phyloP scores from a whole-genome alignment of 352 stramenopile species.

The Globisporangium heterothallicum region DNA sequence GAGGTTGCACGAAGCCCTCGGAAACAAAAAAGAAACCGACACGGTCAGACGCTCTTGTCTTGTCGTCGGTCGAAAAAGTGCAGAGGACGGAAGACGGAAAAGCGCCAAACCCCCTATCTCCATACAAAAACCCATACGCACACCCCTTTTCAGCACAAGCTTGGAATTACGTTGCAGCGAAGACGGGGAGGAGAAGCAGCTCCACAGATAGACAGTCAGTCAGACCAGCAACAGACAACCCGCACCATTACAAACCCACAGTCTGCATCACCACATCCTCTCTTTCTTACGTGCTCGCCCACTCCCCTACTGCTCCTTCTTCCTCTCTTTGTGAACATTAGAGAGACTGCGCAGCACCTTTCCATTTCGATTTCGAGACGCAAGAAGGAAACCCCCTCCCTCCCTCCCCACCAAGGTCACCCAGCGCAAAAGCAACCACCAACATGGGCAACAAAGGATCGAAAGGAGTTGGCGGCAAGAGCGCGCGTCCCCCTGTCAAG shows the following conservation, averaged over 20 bases:
- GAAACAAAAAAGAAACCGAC: background rate
- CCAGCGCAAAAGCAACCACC: background rate
- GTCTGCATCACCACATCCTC: too few species aligned
- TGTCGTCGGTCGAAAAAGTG: conserved; percentile 7
- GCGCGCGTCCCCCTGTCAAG: conserved; percentile 70
- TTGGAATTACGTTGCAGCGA: background rate
- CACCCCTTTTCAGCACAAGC: background rate
- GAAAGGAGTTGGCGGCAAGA: conserved; percentile 60
- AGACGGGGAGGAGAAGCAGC: conserved; percentile 5
- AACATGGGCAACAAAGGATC: conserved; percentile 84
- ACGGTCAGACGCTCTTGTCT: background rate
- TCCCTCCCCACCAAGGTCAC: background rate
- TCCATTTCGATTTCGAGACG: conserved; percentile 4
- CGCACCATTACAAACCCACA: background rate
- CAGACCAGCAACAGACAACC: conserved; percentile 2
- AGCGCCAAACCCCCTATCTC: background rate
- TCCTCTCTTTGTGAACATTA: background rate
- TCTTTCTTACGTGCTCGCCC: conserved; percentile 10
- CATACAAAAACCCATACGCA: background rate
- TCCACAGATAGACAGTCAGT: conserved; percentile 7
- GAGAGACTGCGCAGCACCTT: background rate
- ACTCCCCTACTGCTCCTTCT: background rate
- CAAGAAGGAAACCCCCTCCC: conserved; percentile 4
- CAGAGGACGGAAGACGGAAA: background rate
- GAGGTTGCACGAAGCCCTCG: conserved; percentile 18